Base-by-base conservation (phyloP, 306 rosid genomes). In the Begonia loranthoides region DNA sequence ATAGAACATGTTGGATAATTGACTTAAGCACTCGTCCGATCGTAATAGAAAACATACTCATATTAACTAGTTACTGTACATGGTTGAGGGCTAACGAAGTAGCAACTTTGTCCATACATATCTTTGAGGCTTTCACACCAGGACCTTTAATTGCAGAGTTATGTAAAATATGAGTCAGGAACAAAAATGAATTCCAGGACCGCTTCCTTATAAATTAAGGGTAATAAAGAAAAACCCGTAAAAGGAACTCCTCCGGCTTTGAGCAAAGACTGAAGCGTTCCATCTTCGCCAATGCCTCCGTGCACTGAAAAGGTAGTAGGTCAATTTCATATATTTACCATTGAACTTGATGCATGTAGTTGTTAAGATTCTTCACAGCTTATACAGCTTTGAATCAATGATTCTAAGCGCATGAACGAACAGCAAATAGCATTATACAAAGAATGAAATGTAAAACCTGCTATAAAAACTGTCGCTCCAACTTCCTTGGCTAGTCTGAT, bases 271-370 rank as follows among this genome's bases (percentile, higher is more conserved):
- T 85, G 97, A 76, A 89, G 94, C 1, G 83, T 79, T 43, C 97
- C 97, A 64, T 89, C 94, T 78, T 89, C 97, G 51, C 97, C 97
- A 52, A 89, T 84, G 70, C 97, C 97, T 76, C 97, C 97, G 77
- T 89, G 97, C 76, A 89, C 97, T 89, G 38, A 15, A 28, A 28
- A 28, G 36, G 1, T 28, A 3, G 36, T 4, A 4, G 36, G 36
- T 28, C 36, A 28, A 28, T 28, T 4, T 28, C 3, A 1, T 28
- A 28, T 5, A 28, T 28, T 4, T 4, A 28, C 36, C 9, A 28
- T 28, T 28, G 36, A 2, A 28, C 36, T 28, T 8, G 0, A 28
- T 28, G 36, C 36, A 28, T 28, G 36, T 28, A 3, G 36, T 28
- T 28, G 9, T 28, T 28, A 28, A 28, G 36, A 28, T 7, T 28